Base-by-base conservation (phyloP, 257 asterid genomes). In the Solanum virginianum region DNA sequence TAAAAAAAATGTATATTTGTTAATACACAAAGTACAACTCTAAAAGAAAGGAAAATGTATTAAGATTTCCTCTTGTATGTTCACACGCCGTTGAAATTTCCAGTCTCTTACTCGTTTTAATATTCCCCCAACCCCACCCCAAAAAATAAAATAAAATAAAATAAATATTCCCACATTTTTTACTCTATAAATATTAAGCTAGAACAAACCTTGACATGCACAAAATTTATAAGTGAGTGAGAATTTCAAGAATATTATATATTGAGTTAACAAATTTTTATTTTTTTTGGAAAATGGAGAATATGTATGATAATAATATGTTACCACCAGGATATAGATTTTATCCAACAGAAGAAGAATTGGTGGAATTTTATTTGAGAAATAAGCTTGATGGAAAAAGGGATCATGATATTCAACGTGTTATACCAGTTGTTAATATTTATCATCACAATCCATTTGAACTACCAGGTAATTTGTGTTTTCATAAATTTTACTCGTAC, bases 331-430 rank as follows among this genome's bases (percentile, higher is more conserved):
- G 95, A 43, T 93, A 86, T 83, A 91, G 95, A 85, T 93, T 93
- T 85, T 92, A 85, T 49, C 97, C 97, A 0, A 92, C 89, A 8
- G 91, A 92, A 85, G 95, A 93, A 87, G 97, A 93, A 57, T 71
- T 93, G 85, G 88, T 93, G 15, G 80, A 86, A 13, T 93, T 91
- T 86, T 93, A 92, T 87, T 86, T 92, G 43, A 84, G 56, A 8
- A 77, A 89, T 68, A 92, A 90, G 89, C 91, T 93, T 36, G 82
- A 82, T 39, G 92, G 95, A 56, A 83, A 68, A 0, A 80, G 87
- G 51, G 8, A 36, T 1, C 41, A 80, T 2, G 88, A 91, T 12
- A 82, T 92, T 71, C 88, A 90, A 77, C 53, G 66, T 15, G 90
- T 93, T 9, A 93, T 92, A 11, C 95, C 97, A 0, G 86, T 89